Percentiles rank a stretch among this genome's conserved stretches.
These are phyloP conservation scores for Rhododendron ovatum DNA, from an alignment of 148 eudicot species.

Conservation along the genomic window DNA sequence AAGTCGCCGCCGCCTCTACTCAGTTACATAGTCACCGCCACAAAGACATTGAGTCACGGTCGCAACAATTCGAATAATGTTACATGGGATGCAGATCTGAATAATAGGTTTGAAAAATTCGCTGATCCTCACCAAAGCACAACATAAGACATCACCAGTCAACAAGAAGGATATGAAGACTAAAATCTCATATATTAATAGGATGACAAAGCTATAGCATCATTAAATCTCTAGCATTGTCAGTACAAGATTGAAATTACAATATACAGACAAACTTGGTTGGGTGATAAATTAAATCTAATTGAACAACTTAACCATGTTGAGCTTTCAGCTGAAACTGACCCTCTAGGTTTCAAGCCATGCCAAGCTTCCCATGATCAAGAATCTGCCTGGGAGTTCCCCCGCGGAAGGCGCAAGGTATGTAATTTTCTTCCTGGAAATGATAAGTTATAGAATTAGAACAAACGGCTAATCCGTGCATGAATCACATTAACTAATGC, in stretches of 20 bases:
- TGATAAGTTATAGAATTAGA: neutral
- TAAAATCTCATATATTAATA: neutral
- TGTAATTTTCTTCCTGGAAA: slow-evolving; percentile 65
- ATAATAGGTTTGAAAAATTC: neutral
- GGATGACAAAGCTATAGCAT: neutral
- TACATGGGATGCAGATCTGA: neutral
- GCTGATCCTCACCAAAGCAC: neutral
- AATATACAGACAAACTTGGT: neutral
- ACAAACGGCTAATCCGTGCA: neutral
- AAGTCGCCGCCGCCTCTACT: neutral
- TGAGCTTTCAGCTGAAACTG: neutral
- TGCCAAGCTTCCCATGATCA: slow-evolving; percentile 65
- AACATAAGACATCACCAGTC: neutral
- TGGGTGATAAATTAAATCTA: neutral
- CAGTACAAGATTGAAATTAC: neutral
- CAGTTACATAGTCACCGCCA: neutral
- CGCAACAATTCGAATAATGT: neutral
- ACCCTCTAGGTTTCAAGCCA: slow-evolving; percentile 55
- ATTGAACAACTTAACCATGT: neutral
- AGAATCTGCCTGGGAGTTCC: slow-evolving; percentile 63
- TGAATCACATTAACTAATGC: neutral
- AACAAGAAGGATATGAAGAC: neutral
- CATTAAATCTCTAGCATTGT: neutral
- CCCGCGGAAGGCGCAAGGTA: slow-evolving; percentile 92
- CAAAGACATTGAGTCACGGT: neutral